Base-by-base conservation (phyloP, 2,329 filamentous ascomycete genomes). In the Aspergillus quadricinctus region DNA sequence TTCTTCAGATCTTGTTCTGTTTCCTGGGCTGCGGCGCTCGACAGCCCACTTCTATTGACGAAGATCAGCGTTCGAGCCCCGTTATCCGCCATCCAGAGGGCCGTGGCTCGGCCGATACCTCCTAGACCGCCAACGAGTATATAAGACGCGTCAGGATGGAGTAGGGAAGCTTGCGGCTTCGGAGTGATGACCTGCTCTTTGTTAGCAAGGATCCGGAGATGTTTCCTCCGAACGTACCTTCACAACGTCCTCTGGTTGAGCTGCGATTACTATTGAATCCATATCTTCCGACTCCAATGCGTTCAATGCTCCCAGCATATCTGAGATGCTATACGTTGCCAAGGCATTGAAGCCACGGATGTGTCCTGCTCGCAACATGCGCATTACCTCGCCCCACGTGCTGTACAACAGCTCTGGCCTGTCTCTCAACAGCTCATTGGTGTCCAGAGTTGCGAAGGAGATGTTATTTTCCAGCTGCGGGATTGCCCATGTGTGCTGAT, bases 21-120 rank as follows among this genome's bases (percentile, higher is more conserved):
- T 57, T 54, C 8, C 66, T 64, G 7, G 61, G 67, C 9, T 65
- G 64, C 23, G 0, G 23, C 23, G 1, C 37, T 57, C 5, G 59
- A 56, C 4, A 52, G 21, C 7, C 65, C 66, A 43, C 74, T 78
- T 48, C 84, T 75, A 10, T 79, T 83, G 1, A 86, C 57, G 49
- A 85, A 80, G 6, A 79, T 77, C 3, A 87, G 54, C 53, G 80
- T 70, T 28, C 70, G 75, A 0, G 78, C 83, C 1, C 84, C 84
- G 3, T 78, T 75, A 8, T 68, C 64, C 17, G 72, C 71, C 54
- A 87, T 75, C 54, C 82, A 75, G 43, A 76, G 50, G 2, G 65
- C 61, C 4, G 62, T 59, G 14, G 57, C 58, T 17, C 61, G 60
- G 3, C 68, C 68, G 10, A 71, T 63, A 7, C 68, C 68, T 8